phyloP scores from a whole-genome alignment of 2,329 filamentous ascomycete genomes.

The Dothidotthia symphoricarpi region DNA sequence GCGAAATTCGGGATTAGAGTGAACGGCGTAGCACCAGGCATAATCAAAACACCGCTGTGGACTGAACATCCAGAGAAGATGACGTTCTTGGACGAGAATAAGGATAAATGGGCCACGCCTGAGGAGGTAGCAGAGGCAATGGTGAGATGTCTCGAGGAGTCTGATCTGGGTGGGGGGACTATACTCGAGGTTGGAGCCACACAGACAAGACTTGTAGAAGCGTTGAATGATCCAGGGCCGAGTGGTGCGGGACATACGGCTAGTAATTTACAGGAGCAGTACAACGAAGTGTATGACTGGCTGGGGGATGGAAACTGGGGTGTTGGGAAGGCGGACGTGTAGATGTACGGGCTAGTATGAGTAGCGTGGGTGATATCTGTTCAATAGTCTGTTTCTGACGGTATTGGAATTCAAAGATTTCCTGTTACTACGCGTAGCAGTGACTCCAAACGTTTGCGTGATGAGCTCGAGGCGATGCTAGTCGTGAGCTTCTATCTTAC shows the following conservation, averaged over 20 bases:
- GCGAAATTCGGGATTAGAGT: conserved; percentile 53
- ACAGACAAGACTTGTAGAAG: conserved; percentile 51
- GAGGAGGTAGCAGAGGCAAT: conserved; percentile 62
- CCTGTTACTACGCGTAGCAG: too few species aligned
- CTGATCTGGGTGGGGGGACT: conserved; percentile 46
- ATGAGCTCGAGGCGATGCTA: too few species aligned
- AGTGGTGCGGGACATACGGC: conserved; percentile 49
- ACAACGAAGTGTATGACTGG: conserved; percentile 52
- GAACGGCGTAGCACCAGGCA: conserved; percentile 59
- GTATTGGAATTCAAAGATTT: neutral
- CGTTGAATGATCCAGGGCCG: conserved; percentile 56
- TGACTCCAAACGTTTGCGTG: too few species aligned
- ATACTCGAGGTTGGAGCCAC: conserved; percentile 57
- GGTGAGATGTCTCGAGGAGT: conserved; percentile 55
- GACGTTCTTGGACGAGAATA: conserved; percentile 47
- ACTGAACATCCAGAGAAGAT: conserved; percentile 62
- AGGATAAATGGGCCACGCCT: conserved; percentile 59
- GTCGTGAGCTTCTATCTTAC: too few species aligned
- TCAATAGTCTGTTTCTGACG: neutral
- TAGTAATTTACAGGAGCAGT: conserved; percentile 43
- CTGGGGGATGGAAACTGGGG: conserved; percentile 54
- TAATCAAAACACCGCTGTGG: conserved; percentile 63
- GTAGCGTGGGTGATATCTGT: conserved; percentile 7
- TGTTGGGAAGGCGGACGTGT: conserved; percentile 13
- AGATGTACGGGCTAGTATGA: conserved; percentile 4